Conservation (phyloP, 2,329 filamentous ascomycete genomes). For the Teratosphaeria viscida region DNA sequence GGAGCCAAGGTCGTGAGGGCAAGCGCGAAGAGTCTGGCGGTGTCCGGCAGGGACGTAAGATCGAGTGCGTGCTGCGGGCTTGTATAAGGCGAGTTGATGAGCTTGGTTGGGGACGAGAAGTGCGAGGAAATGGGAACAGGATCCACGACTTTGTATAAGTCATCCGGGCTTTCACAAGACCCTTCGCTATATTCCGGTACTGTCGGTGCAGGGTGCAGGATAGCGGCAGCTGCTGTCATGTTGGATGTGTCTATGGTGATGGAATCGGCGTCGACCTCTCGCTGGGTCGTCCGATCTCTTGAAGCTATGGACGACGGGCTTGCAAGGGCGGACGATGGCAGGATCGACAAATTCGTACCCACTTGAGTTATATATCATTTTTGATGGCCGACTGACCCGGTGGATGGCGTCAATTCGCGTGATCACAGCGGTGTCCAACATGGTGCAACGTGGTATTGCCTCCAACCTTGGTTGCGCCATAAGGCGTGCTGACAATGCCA, state of each 20-base stretch:
- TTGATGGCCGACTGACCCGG: not conserved
- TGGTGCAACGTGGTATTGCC: not conserved
- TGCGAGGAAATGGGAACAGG: no score
- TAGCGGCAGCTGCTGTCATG: not conserved
- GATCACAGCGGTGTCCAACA: not conserved
- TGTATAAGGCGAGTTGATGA: constrained; percentile 58
- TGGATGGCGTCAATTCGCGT: not conserved
- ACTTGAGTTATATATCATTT: not conserved
- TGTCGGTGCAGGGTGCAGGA: not conserved
- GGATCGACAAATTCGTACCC: not conserved
- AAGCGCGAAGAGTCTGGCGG: constrained; percentile 59
- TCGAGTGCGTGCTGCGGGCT: constrained; percentile 61
- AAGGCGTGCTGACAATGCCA: not conserved
- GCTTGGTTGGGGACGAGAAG: not conserved
- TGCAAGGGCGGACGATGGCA: not conserved
- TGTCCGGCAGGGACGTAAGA: constrained; percentile 52
- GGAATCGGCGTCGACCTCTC: not conserved
- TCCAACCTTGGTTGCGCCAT: not conserved
- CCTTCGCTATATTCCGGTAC: no score
- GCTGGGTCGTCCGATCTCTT: not conserved
- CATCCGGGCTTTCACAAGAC: no score
- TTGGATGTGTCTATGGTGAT: not conserved
- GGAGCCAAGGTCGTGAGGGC: constrained; percentile 57
- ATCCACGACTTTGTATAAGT: no score
- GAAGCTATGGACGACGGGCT: not conserved